Conservation (phyloP, 371 early-diverging fungal species). For the Rhizomucor pusillus region DNA sequence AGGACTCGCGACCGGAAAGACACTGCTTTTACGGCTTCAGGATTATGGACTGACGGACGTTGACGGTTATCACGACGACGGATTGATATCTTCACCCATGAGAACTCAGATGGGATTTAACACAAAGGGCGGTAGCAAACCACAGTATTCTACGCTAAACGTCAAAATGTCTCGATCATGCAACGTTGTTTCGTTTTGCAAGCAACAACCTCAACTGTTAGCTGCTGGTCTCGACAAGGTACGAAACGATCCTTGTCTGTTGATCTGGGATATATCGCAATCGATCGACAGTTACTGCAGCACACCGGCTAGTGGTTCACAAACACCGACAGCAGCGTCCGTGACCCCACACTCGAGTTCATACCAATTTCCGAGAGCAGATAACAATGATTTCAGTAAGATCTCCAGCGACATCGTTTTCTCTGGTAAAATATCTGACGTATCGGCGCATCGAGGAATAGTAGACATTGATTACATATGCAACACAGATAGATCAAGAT, state of each 20-base stretch:
- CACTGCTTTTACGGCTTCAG: slow-evolving; percentile 59
- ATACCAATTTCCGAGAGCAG: slow-evolving; percentile 1
- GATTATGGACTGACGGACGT: slow-evolving; percentile 33
- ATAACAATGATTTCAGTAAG: not conserved
- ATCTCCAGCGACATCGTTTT: not conserved
- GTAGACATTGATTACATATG: no score
- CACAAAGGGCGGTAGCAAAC: no score
- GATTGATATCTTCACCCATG: not conserved
- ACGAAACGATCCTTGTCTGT: slow-evolving; percentile 67
- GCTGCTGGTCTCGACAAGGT: slow-evolving; percentile 76
- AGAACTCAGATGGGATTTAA: no score
- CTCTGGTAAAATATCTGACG: not conserved
- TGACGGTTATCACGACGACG: slow-evolving; percentile 3
- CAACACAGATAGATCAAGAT: no score
- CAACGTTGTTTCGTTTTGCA: slow-evolving; percentile 71
- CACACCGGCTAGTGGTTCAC: slow-evolving; percentile 26
- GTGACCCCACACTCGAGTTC: not conserved
- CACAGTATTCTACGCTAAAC: slow-evolving; percentile 45
- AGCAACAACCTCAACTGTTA: slow-evolving; percentile 57
- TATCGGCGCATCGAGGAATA: no score
- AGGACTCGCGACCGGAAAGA: slow-evolving; percentile 69
- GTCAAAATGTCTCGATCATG: slow-evolving; percentile 67
- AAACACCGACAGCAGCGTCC: slow-evolving; percentile 18
- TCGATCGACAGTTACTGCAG: slow-evolving; percentile 35
- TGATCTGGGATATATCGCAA: slow-evolving; percentile 76